phyloP scores from a whole-genome alignment of 371 early-diverging fungal species.

The Umbelopsis sp. region DNA sequence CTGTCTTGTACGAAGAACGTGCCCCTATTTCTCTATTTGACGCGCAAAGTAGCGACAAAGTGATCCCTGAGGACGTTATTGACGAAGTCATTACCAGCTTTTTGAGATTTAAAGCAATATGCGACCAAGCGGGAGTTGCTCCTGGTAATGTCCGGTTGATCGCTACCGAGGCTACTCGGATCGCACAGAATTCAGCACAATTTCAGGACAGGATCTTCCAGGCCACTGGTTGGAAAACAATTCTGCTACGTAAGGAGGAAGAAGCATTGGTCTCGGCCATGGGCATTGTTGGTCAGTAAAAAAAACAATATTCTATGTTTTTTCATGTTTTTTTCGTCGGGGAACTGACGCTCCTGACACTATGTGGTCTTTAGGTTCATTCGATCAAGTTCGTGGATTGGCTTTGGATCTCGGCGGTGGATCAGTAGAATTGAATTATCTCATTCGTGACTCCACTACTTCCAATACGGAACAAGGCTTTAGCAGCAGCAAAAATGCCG shows the following conservation, averaged over 20 bases:
- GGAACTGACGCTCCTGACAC: neutral
- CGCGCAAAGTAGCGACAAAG: slow-evolving; percentile 50
- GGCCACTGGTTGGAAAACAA: slow-evolving; percentile 56
- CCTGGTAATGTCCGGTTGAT: slow-evolving; percentile 51
- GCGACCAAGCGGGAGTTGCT: slow-evolving; percentile 48
- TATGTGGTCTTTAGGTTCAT: slow-evolving; percentile 44
- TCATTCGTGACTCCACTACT: slow-evolving; percentile 34
- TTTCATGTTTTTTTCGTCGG: too few species aligned
- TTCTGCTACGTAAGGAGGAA: slow-evolving; percentile 53
- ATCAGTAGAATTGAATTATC: slow-evolving; percentile 66
- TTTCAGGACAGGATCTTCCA: slow-evolving; percentile 50
- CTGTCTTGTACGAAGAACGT: slow-evolving; percentile 67
- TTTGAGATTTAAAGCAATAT: slow-evolving; percentile 56
- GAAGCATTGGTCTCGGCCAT: slow-evolving; percentile 65
- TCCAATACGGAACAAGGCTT: slow-evolving; percentile 24
- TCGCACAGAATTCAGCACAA: slow-evolving; percentile 57
- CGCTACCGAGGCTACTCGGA: slow-evolving; percentile 68
- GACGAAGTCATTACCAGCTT: slow-evolving; percentile 58
- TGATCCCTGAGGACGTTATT: slow-evolving; percentile 56
- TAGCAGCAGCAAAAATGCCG: slow-evolving; percentile 47
- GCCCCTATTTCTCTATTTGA: slow-evolving; percentile 64
- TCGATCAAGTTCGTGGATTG: slow-evolving; percentile 58
- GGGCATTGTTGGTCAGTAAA: slow-evolving; percentile 58
- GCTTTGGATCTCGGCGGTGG: slow-evolving; percentile 72
- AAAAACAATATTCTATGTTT: neutral